Base-by-base conservation (phyloP, 345 rosid species). In the Euclidium syriacum region DNA sequence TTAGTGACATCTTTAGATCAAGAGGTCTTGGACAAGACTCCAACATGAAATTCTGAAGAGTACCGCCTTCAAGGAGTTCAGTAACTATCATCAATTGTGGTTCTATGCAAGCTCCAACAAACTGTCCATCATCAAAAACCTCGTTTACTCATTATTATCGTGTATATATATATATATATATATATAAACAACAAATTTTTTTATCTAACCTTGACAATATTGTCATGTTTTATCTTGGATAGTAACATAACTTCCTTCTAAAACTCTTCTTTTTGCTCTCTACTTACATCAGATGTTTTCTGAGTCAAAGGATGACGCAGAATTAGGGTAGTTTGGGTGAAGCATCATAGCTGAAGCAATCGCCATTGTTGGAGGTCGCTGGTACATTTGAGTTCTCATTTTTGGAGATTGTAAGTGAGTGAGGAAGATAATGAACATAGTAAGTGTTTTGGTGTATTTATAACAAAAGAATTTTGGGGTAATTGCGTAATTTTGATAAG, bases 11-110 rank as follows among this genome's bases (percentile, higher is more conserved):
- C 55, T 62, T 64, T 53, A 73, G 18, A 58, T 81, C 79, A 8
- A 77, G 6, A 18, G 6, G n/a, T n/a, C n/a, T n/a, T n/a, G 91
- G 88, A 20, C 82, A 84, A 26, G 62, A 10, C 27, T 71, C 68
- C 81, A 64, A 63, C 63, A 87, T 51, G 53, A 70, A 69, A 61
- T 59, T 83, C 16, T 77, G 84, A 46, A 87, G 81, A 16, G 72
- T 73, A 4, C 69, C 75, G 3, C 81, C 88, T 65, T 44, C 30
- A 73, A 87, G 50, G 23, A 79, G 71, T 70, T 87, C 95, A 0
- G 88, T 85, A 23, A 85, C 59, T 36, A 87, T 71, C 61, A 78
- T 71, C 90, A 87, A 46, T 0, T 71, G 5, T 7, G 91, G 95
- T 44, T 81, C 76, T 58, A 77, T 58, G 12, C 77, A 71, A 20